phyloP scores from a whole-genome alignment of 805 yeast genomes.

The Yarrowia yakushimensis region DNA sequence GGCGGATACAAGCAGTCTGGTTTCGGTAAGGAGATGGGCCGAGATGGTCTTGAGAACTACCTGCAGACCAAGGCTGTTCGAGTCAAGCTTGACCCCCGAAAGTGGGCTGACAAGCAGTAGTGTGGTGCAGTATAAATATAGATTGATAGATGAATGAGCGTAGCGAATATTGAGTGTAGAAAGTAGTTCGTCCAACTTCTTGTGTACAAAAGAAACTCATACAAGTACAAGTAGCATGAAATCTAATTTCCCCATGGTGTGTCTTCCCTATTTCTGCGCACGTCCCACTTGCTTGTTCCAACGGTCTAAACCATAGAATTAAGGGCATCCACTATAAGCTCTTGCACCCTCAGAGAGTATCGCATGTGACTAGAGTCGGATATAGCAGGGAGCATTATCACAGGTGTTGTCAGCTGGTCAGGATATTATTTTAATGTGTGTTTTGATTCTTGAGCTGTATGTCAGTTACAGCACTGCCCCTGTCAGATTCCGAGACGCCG shows the following conservation, averaged over 20 bases:
- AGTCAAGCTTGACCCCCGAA: slow-evolving; percentile 38
- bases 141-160: too few relatives aligned
- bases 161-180: too few relatives aligned
- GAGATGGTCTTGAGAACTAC: slow-evolving; percentile 65
- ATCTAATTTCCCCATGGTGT: too few relatives aligned
- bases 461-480: too few relatives aligned
- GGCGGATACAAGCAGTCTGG: slow-evolving; percentile 82
- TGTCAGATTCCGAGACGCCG: too few relatives aligned
- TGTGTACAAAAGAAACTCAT: neutral
- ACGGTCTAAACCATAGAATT: too few relatives aligned
- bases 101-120: slow-evolving; percentile 21
- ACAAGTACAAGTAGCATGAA: neutral
- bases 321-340: neutral
- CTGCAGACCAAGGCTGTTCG: slow-evolving; percentile 75
- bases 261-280: too few relatives aligned
- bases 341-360: neutral
- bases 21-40: slow-evolving; percentile 77
- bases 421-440: too few relatives aligned
- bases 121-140: too few relatives aligned
- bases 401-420: neutral
- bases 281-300: too few relatives aligned
- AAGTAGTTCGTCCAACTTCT: too few relatives aligned
- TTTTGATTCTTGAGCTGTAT: too few relatives aligned
- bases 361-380: neutral
- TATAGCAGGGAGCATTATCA: neutral